These are phyloP conservation scores for Pichia sp. DNA, from an alignment of 1,139 yeast genomes.

Conservation along the genomic window DNA sequence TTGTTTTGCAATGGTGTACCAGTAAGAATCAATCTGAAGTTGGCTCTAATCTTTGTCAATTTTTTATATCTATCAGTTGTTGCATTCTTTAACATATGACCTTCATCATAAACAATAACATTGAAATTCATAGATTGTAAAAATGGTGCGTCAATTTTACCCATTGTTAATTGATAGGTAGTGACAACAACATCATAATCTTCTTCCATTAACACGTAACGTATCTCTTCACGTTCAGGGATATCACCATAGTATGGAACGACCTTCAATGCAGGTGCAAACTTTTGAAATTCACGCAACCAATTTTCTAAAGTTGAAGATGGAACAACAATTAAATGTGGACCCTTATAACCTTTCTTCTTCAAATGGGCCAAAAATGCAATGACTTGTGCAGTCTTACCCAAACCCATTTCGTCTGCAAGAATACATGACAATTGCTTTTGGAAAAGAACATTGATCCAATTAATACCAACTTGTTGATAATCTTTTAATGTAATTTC, in stretches of 20 bases:
- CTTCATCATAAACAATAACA: constrained; percentile 94
- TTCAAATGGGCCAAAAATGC: constrained; percentile 87
- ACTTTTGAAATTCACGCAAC: constrained; percentile 90
- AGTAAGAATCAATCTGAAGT: constrained; percentile 80
- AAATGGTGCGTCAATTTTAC: constrained; percentile 77
- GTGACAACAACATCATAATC: constrained; percentile 91
- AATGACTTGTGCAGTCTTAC: constrained; percentile 95
- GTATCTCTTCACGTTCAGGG: constrained; percentile 77
- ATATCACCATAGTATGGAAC: constrained; percentile 95
- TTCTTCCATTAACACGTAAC: constrained; percentile 60
- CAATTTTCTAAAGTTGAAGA: constrained; percentile 96
- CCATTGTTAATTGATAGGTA: constrained; percentile 86
- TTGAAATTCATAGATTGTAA: constrained; percentile 74
- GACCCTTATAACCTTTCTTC: constrained; percentile 59
- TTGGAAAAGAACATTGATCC: constrained; percentile 81
- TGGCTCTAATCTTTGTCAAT: constrained; percentile 78
- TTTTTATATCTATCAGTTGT: constrained; percentile 82
- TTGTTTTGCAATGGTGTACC: constrained; percentile 98
- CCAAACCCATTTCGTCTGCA: constrained; percentile 98
- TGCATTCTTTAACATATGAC: constrained; percentile 93
- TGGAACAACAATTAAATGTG: constrained; percentile 88
- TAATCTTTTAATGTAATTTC: constrained; percentile 76
- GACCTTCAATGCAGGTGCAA: constrained; percentile 77
- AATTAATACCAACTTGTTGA: constrained; percentile 94
- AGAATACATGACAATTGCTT: constrained; percentile 84